Evolutionary conservation across 2,329 filamentous ascomycete species (phyloP).

Genomic region (Metarhizium guizhouense): DNA sequence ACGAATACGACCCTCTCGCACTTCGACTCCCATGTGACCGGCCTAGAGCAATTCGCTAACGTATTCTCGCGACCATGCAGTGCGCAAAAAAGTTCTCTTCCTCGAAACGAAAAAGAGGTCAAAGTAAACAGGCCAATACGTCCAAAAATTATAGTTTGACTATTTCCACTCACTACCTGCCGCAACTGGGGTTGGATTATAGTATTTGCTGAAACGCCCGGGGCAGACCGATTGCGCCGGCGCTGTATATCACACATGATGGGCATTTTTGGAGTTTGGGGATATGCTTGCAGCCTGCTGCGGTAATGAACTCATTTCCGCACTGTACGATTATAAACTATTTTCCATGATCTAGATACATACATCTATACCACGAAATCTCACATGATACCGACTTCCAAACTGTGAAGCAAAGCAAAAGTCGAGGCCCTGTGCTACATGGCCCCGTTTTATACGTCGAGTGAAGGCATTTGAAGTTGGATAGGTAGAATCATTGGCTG

Average conservation of each 20-base stretch:
- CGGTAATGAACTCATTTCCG: neutral
- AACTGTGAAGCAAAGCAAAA: conserved; percentile 4
- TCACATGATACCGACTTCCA: neutral
- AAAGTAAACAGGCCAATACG: conserved; percentile 29
- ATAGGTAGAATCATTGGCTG: neutral
- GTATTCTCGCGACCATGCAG: conserved; percentile 33
- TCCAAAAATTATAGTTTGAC: neutral
- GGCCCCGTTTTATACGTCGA: neutral
- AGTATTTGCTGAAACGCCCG: neutral
- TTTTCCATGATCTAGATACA: neutral
- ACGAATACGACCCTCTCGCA: conserved; percentile 18
- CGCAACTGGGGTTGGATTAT: neutral
- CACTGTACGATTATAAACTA: conserved; percentile 1
- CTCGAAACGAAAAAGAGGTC: conserved; percentile 81
- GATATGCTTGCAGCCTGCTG: conserved; percentile 1
- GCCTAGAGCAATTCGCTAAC: neutral
- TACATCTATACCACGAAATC: neutral
- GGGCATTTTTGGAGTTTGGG: conserved; percentile 23
- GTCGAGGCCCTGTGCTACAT: neutral
- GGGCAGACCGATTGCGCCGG: neutral
- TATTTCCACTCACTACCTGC: neutral
- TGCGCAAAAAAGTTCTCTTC: conserved; percentile 92
- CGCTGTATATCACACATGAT: conserved; percentile 19
- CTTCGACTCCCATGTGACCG: neutral
- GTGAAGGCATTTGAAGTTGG: neutral